These are phyloP conservation scores for Cairneyella variabilis DNA, from an alignment of 495 filamentous ascomycete species.

Conservation along the genomic window DNA sequence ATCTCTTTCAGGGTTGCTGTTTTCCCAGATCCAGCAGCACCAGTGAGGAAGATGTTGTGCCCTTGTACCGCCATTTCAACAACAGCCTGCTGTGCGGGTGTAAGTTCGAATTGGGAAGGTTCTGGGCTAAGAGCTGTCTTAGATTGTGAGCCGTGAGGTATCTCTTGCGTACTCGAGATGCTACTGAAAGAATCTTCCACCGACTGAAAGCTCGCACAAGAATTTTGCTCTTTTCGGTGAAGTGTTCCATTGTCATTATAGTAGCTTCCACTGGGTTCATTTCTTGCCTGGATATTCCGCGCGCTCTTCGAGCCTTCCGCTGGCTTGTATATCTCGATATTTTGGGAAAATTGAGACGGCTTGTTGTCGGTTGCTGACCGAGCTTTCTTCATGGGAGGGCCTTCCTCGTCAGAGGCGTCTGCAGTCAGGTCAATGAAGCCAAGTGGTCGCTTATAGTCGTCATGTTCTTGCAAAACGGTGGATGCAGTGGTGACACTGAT, in stretches of 20 bases:
- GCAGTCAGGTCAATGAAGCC: neutral
- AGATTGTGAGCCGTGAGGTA: neutral
- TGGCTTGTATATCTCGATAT: too few relatives aligned
- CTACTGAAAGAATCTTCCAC: too few relatives aligned
- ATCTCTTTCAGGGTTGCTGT: conserved; percentile 43
- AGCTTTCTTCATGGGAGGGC: neutral
- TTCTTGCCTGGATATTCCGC: neutral
- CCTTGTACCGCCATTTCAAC: conserved; percentile 45
- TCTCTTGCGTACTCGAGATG: too few relatives aligned
- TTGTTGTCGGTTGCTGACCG: too few relatives aligned
- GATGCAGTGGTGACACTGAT: too few relatives aligned
- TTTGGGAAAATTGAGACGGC: too few relatives aligned
- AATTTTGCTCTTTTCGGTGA: neutral
- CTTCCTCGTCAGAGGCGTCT: neutral
- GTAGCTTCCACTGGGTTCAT: neutral
- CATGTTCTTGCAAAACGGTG: too few relatives aligned
- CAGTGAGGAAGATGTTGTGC: conserved; percentile 58
- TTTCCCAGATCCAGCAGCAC: conserved; percentile 59
- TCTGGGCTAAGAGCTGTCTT: neutral
- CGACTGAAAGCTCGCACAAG: too few relatives aligned
- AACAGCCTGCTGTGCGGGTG: conserved; percentile 41
- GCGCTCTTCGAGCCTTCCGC: too few relatives aligned
- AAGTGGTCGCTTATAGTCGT: neutral
- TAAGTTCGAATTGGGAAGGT: conserved; percentile 3
- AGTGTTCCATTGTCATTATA: neutral